Evolutionary conservation across 345 rosid species (phyloP), one percentile per base, ranked within the genome.

Genomic region (Salix arbutifolia): DNA sequence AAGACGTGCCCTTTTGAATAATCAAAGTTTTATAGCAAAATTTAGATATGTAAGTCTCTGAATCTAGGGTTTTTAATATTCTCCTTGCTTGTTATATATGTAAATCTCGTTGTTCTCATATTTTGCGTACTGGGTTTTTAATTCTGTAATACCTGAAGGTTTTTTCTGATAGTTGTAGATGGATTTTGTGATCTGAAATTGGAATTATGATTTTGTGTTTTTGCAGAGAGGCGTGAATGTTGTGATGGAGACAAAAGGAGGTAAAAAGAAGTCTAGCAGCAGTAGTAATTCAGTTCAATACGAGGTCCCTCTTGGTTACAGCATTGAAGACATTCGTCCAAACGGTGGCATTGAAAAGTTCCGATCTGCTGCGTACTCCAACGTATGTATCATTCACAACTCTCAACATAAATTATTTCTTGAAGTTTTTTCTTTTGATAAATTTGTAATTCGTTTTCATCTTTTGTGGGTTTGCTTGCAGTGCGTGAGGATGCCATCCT

Each of bases 271-370:
- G 46, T 82, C 86, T 14, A 83, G 83, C 58, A 70, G 76, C 26
- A 78, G 77, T 52, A 65, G 60, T 46, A 84, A 70, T 68, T 81
- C 86, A 37, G 23, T 84, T 38, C 88, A 77, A 42, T 89, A 91
- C 91, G 97, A 92, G 88, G 89, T 76, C 67, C 95, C 97, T 30
- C 90, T 91, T 73, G 95, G 93, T 42, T 92, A 92, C 89, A 87
- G 87, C 90, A 91, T 91, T 84, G 97, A 92, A 91, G 93, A 92
- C 86, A 85, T 92, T 85, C 94, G 95, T 80, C 97, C 97, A 16
- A 78, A 72, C 89, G 97, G 95, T 78, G 97, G 97, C 81, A 85
- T 88, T 80, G 86, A 92, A 78, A 92, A 91, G 85, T 91, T 92
- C 92, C 85, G 88, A 81, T 91, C 92, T 60, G 92, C 95, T 88